A percentile compares a stretch with the other conserved stretches of the same genome.
Conservation (phyloP, 768 basidiomycete genomes). For the Rhodotorula kratochvilovae region DNA sequence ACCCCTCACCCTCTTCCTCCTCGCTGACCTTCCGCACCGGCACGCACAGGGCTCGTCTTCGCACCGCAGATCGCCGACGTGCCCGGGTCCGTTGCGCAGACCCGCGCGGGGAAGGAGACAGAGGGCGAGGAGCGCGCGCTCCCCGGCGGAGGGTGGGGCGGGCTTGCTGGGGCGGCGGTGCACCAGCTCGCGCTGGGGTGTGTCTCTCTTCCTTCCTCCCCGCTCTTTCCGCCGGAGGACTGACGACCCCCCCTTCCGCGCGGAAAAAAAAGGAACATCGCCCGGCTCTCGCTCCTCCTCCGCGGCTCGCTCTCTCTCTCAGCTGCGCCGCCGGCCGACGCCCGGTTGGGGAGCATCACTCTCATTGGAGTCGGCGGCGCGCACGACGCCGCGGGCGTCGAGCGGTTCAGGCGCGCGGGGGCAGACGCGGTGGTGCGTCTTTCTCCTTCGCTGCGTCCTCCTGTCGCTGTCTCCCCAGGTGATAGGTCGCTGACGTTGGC, state of each 20-base stretch:
- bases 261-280: constrained; percentile 49
- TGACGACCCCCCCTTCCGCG: too few species aligned
- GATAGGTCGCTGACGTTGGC: neutral
- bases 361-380: constrained; percentile 83
- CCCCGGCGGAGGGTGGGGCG: constrained; percentile 60
- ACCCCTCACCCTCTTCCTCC: too few species aligned
- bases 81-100: constrained; percentile 12
- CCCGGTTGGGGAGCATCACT: constrained; percentile 54
- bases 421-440: constrained; percentile 58
- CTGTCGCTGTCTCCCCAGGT: neutral
- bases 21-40: neutral
- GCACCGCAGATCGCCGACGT: constrained; percentile 53
- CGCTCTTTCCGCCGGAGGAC: too few species aligned
- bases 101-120: constrained; percentile 11
- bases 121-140: constrained; percentile 54
- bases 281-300: constrained; percentile 58
- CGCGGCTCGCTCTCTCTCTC: constrained; percentile 32
- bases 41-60: constrained; percentile 54
- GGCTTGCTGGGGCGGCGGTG: constrained; percentile 69
- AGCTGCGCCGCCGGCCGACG: constrained; percentile 34
- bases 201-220: constrained; percentile 46
- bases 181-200: constrained; percentile 76
- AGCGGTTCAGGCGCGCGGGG: constrained; percentile 69
- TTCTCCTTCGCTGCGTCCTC: too few species aligned
- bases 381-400: constrained; percentile 57